These are phyloP conservation scores for Globisporangium iwayamae DNA, from an alignment of 352 stramenopile genomes.

Conservation along the genomic window DNA sequence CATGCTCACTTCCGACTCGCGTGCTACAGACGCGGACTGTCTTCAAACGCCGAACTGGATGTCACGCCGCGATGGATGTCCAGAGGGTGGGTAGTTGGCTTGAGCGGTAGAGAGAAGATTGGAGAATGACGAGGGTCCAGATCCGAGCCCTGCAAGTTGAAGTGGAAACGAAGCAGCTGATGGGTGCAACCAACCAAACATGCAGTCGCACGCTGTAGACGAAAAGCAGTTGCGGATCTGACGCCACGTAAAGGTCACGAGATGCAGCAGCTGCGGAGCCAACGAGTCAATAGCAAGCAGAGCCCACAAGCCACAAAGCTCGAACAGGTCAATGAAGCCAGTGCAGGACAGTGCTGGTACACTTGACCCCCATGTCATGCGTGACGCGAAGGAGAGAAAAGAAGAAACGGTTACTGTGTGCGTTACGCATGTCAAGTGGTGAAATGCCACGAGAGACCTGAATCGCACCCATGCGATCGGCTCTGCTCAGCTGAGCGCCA, in stretches of 20 bases:
- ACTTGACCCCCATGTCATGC: background rate
- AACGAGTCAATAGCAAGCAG: background rate
- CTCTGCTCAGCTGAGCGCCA: background rate
- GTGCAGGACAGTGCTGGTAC: background rate
- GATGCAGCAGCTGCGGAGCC: background rate
- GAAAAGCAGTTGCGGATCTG: background rate
- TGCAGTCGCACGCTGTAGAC: background rate
- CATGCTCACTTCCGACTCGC: background rate
- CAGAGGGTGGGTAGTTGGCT: no score
- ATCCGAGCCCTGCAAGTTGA: background rate
- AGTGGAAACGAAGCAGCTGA: background rate
- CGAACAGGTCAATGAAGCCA: background rate
- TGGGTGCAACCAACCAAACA: background rate
- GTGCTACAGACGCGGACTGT: background rate
- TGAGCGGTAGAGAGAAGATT: constrained; percentile 7
- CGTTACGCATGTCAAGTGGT: background rate
- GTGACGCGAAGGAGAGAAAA: background rate
- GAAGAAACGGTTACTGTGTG: background rate
- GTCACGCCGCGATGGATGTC: no score
- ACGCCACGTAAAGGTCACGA: background rate
- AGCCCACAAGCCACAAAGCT: background rate
- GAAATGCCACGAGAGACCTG: background rate
- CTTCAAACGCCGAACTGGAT: background rate
- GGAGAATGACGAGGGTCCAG: background rate
- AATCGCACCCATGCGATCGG: background rate